Evolutionary conservation across 495 filamentous ascomycete genomes (phyloP), one percentile per base, ranked within the genome.

Genomic region (Hypoxylon fragiforme): DNA sequence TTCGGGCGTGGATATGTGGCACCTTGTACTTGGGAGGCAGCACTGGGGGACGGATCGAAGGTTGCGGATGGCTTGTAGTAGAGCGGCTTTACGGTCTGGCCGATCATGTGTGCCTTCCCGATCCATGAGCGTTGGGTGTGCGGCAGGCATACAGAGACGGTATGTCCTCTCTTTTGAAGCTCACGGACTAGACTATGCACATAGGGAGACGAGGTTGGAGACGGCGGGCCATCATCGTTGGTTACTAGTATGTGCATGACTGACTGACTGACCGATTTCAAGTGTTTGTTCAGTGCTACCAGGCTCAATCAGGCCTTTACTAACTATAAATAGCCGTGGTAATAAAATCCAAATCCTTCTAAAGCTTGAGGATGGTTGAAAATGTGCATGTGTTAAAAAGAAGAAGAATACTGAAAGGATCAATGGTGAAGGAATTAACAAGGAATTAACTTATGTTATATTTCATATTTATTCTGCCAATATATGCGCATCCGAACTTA

Each of bases 171-270:
- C 22, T 73, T 62, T 71, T 94, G 89, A 30, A 98, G 85, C 16
- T 85, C 80, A 28, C 82, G 75, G 11, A 97, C 84, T 62, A 96
- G 85, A 26, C 88, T 85, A 74, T 95, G 91, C 54, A 97, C 81
- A 64, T 98, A 97, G 3, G 94, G 94, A 1, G 91, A 96, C 24
- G 91, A 92, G 66, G 90, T 82, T 43, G 87, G 82, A 22, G 89
- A 95, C 57, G 94, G 94, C 32, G 94, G 94, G 14, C 94, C 94
- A 77, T 98, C 94, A 74, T 98, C 94, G 79, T 98, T 98, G 45
- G 73, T 73, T 13, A 79, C 55, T 64, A 68, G 65, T 52, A 75
- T 70, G 62, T 76, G 72, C 75, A 79, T 76, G 45, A 40, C n/a
- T n/a, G n/a, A n/a, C n/a, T 57, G 16, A 34, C 3, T n/a, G 7